Evolutionary conservation across 1,139 yeast genomes (phyloP).

Genomic region (Debaryomyces sp.): DNA sequence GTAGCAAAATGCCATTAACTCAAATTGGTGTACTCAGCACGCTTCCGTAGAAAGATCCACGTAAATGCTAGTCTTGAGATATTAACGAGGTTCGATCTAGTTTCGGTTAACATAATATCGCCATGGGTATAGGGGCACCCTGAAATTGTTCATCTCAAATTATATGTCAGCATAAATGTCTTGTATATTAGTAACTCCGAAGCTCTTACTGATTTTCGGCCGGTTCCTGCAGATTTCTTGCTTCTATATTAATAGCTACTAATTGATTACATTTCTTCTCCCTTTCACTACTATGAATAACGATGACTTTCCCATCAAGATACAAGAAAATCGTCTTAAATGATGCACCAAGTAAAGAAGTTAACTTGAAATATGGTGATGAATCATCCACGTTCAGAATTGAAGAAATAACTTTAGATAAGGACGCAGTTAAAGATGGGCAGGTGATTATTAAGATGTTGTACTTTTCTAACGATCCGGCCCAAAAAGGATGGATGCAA

Average conservation of each 20-base stretch:
- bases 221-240: not conserved
- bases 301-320: not conserved
- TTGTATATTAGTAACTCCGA: not conserved
- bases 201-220: not conserved
- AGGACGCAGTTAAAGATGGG: constrained; percentile 11
- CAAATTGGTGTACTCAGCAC: too few relatives aligned
- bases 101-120: too few relatives aligned
- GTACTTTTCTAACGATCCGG: constrained; percentile 32
- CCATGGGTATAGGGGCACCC: constrained; percentile 10
- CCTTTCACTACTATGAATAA: too few relatives aligned
- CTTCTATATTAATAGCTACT: not conserved
- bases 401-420: constrained; percentile 11
- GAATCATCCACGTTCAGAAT: constrained; percentile 16
- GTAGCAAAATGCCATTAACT: too few relatives aligned
- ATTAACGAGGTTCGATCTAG: too few relatives aligned
- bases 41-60: too few relatives aligned
- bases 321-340: constrained; percentile 11
- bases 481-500: constrained; percentile 31
- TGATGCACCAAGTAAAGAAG: constrained; percentile 12
- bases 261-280: too few relatives aligned
- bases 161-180: not conserved
- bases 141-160: too few relatives aligned
- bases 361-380: constrained; percentile 12
- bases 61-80: too few relatives aligned
- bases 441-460: constrained; percentile 22